Evolutionary conservation across 2,329 filamentous ascomycete species (phyloP), one percentile per base, ranked within the genome.

Genomic region (Paramyrothecium sp.): DNA sequence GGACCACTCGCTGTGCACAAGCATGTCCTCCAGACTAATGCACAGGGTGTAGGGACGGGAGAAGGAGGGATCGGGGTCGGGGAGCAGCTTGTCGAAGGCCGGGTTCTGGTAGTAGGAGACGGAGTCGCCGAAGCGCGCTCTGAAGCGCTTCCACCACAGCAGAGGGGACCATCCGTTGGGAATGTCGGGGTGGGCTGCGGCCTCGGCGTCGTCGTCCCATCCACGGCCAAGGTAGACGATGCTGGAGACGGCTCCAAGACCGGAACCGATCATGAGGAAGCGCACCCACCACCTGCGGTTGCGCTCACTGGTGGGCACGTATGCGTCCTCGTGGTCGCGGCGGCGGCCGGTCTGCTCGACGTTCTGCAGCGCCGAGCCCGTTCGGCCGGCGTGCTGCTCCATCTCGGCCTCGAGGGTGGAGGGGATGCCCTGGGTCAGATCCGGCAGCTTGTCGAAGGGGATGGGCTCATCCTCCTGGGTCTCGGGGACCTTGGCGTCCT

Each of bases 71-170:
- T 96, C 89, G 46, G 87, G 82, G 63, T 94, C 89, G 7, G 91
- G 95, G 20, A 99, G 82, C 58, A 99, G 83, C 80, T 97, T 97
- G 57, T 92, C 88, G 74, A 98, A 98, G 10, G 93, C 89, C 3
- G 95, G 95, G 68, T 98, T 94, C 64, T 94, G 94, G 79, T 98
- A 99, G 80, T 98, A 98, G 64, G 88, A 90, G 60, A 95, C 82
- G 57, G 92, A 86, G 62, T 91, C 88, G 60, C 81, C 82, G 65
- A 91, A 80, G 54, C 95, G 88, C 54, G 92, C 89, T 67, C 82
- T 87, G 54, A 89, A 87, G 58, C 95, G 90, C 66, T 87, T 86
- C 81, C 90, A 98, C 85, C 95, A 95, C 30, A 90, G 79, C 2
- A 77, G 78, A 1, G 89, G 73, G 3, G 83, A 81, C 90, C 92